Base-by-base conservation (phyloP, 1,284 basidiomycete genomes). In the Naganishia sp. region DNA sequence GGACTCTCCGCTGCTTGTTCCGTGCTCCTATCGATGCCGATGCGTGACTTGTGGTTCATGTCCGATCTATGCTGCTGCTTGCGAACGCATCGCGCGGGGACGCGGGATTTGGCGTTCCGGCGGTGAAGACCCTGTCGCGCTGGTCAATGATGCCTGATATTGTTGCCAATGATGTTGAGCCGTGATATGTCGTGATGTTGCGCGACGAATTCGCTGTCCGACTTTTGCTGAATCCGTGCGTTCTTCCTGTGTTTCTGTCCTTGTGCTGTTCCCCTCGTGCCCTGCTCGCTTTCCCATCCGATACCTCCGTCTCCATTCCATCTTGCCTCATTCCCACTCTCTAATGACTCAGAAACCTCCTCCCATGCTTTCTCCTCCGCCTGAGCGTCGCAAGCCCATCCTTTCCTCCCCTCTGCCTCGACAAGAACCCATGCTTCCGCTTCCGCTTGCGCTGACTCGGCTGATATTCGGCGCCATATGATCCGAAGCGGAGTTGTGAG, bases 361-460 rank as follows among this genome's bases (percentile, higher is more conserved):
- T 83, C 13, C 87, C 86, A 77, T 87, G 87, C 45, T 80, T 80
- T 67, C 83, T 75, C 53, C 88, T 82, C 53, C 85, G 77, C 42
- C 77, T 81, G 66, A 90, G 79, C 55, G 89, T 86, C 76, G 86
- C 75, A 64, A 75, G 69, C n/a, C 75, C 78, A 48, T 72, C 87
- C 68, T 85, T 83, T 2, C 89, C 89, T 13, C 84, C 84, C 71
- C 84, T 82, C 75, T 88, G 85, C 50, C 90, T 82, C 0, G 87
- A 83, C 45, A 95, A 82, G 77, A 93, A 95, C 10, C 92, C 92
- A 75, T 93, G 90, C 78, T 88, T 90, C 69, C 90, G 84, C 82
- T 95, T 95, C 57, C 92, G 82, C 76, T 90, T 90, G 57, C 91
- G 83, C 80, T 93, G 91, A 0, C 88, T 90, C 2, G 92, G 92